Percentiles rank a stretch among this genome's conserved stretches.
Evolutionary conservation across 495 filamentous ascomycete genomes (phyloP).

Genomic region (Hypoxylon crocopeplum): DNA sequence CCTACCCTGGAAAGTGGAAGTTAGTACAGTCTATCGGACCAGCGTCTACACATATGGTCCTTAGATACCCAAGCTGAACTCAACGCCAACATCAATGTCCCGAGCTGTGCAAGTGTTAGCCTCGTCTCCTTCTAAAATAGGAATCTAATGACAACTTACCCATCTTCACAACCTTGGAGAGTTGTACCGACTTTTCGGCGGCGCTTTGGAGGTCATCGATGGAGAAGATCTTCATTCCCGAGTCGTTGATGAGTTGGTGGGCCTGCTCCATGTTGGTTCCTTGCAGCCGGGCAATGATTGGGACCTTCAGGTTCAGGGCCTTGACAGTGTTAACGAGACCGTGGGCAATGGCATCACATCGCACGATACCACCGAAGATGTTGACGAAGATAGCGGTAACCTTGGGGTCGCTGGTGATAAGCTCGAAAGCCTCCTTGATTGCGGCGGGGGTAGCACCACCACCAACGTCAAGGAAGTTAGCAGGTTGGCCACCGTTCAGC

Average conservation of each 20-base stretch:
- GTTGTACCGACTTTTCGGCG: conserved; percentile 97
- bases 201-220: conserved; percentile 98
- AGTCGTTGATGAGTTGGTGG: conserved; percentile 95
- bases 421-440: conserved; percentile 95
- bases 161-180: conserved; percentile 99
- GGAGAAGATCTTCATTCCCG: conserved; percentile 98
- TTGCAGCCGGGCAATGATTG: conserved; percentile 94
- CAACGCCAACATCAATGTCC: conserved; percentile 97
- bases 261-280: conserved; percentile 98
- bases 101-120: conserved; percentile 63
- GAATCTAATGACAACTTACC: conserved; percentile 58
- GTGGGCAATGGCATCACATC: conserved; percentile 97
- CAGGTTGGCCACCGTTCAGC: conserved; percentile 93
- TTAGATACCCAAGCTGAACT: conserved; percentile 96
- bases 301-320: conserved; percentile 91
- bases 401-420: conserved; percentile 98
- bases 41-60: conserved; percentile 40
- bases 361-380: conserved; percentile 98
- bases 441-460: conserved; percentile 96
- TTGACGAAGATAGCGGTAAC: conserved; percentile 99
- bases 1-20: conserved; percentile 32
- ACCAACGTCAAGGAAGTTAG: conserved; percentile 98
- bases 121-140: background rate
- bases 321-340: conserved; percentile 93
- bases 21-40: conserved; percentile 44